Evolutionary conservation across 345 rosid species (phyloP).

Genomic region (Rhodamnia rubescens): DNA sequence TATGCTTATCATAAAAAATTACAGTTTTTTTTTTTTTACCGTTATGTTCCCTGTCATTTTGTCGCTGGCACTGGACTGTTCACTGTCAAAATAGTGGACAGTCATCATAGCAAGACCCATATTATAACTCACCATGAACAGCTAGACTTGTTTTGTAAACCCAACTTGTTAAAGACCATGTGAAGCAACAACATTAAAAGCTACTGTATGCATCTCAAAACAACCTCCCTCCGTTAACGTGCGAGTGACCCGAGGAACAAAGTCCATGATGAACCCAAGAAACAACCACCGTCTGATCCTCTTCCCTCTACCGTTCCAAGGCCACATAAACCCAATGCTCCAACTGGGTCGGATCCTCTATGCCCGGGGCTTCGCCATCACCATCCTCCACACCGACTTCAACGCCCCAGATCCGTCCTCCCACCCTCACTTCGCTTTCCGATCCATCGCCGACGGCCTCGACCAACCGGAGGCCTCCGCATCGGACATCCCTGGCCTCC

Average conservation of each 20-base stretch:
- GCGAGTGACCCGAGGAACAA: not conserved
- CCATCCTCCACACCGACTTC: constrained; percentile 16
- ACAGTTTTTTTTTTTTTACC: no score
- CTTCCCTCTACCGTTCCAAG: constrained; percentile 18
- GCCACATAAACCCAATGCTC: constrained; percentile 24
- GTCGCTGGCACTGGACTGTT: no score
- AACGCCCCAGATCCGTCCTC: constrained; percentile 19
- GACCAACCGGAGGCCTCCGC: constrained; percentile 1
- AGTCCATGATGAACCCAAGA: not conserved
- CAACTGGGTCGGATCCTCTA: constrained; percentile 22
- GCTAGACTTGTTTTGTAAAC: not conserved
- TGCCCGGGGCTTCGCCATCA: constrained; percentile 18
- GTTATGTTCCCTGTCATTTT: no score
- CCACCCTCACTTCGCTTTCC: constrained; percentile 18
- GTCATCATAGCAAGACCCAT: not conserved
- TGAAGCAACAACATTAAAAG: no score
- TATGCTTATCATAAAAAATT: no score
- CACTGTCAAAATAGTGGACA: no score
- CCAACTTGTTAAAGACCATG: not conserved
- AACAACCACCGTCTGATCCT: constrained; percentile 8
- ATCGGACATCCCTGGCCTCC: not conserved
- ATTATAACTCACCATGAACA: not conserved
- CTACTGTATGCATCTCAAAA: not conserved
- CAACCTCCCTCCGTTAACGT: not conserved
- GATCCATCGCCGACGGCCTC: constrained; percentile 4